Evolutionary conservation across 1,284 basidiomycete species (phyloP), one percentile per base, ranked within the genome.

Genomic region (Tilletiaria anomala): DNA sequence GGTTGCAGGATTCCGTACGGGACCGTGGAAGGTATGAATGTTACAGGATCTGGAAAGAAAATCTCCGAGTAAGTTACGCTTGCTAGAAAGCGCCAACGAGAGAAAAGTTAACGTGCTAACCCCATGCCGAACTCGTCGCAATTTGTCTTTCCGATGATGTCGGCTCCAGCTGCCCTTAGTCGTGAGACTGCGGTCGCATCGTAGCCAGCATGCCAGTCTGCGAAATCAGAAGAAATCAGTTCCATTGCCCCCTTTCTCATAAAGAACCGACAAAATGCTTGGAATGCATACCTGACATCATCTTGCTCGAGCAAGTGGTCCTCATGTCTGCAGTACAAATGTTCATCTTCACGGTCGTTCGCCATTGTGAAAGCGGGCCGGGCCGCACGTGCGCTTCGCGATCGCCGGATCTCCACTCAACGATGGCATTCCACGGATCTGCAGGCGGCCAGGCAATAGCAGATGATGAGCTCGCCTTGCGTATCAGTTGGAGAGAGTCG

Each of bases 61-160:
- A n/a, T n/a, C n/a, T n/a, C n/a, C n/a, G 32, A n/a, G n/a, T n/a
- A n/a, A n/a, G n/a, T n/a, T n/a, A n/a, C n/a, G n/a, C n/a, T n/a
- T n/a, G n/a, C n/a, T n/a, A n/a, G n/a, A n/a, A n/a, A n/a, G n/a
- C n/a, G n/a, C n/a, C n/a, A n/a, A n/a, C n/a, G n/a, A n/a, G n/a
- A n/a, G n/a, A n/a, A n/a, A n/a, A n/a, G n/a, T n/a, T n/a, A n/a
- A n/a, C n/a, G n/a, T n/a, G 26, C 26, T 29, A n/a, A 29, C 80
- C 91, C 91, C 91, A 97, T 97, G 0, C 89, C 89, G 68, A 97
- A 97, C 67, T 96, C 91, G 65, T 97, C 91, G 68, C 87, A 88
- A 63, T 94, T 94, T 0, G 88, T 82, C 69, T 91, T 91, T 2
- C 86, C 88, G 0, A 80, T 61, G 11, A 96, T 75, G 6, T 74